Evolutionary conservation across 352 stramenopile species (phyloP).

Genomic region (Phytophthora citricola): DNA sequence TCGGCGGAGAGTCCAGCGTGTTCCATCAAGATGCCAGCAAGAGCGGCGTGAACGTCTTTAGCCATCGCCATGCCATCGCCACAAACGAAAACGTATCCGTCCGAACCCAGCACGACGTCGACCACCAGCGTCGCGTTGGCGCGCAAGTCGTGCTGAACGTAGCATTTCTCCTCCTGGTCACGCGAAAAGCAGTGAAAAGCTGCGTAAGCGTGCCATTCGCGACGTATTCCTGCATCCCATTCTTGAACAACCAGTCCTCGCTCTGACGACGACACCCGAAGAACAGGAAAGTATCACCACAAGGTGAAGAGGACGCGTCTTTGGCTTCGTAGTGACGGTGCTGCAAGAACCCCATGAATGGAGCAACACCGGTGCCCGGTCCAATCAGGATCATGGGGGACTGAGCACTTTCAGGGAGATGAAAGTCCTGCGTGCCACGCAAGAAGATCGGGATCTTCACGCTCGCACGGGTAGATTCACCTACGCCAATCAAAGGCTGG

Average conservation of each 20-base stretch:
- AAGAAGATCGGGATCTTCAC: conserved; percentile 90
- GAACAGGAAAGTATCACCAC: conserved; percentile 88
- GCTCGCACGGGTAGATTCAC: not conserved
- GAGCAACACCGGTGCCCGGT: conserved; percentile 95
- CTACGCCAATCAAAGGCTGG: conserved; percentile 43
- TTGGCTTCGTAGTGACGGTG: conserved; percentile 71
- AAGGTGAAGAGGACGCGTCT: conserved; percentile 2
- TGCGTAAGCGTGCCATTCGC: conserved; percentile 76
- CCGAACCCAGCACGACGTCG: conserved; percentile 77
- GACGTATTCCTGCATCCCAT: conserved; percentile 84
- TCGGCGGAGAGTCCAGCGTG: conserved; percentile 61
- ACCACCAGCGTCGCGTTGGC: conserved; percentile 67
- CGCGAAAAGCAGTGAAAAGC: conserved; percentile 93
- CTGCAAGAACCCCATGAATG: conserved; percentile 96
- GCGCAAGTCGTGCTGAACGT: conserved; percentile 92
- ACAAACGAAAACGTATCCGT: conserved; percentile 94
- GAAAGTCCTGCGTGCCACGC: conserved; percentile 91
- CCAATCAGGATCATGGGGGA: conserved; percentile 95
- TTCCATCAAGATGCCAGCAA: conserved; percentile 82
- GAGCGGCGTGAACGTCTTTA: conserved; percentile 92
- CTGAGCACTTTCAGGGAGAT: conserved; percentile 79
- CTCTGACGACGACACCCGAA: conserved; percentile 92
- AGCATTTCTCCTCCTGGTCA: conserved; percentile 91
- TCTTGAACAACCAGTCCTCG: conserved; percentile 94
- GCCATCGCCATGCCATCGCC: conserved; percentile 96